phyloP scores from a whole-genome alignment of 768 basidiomycete genomes.

The Suillus subaureus region DNA sequence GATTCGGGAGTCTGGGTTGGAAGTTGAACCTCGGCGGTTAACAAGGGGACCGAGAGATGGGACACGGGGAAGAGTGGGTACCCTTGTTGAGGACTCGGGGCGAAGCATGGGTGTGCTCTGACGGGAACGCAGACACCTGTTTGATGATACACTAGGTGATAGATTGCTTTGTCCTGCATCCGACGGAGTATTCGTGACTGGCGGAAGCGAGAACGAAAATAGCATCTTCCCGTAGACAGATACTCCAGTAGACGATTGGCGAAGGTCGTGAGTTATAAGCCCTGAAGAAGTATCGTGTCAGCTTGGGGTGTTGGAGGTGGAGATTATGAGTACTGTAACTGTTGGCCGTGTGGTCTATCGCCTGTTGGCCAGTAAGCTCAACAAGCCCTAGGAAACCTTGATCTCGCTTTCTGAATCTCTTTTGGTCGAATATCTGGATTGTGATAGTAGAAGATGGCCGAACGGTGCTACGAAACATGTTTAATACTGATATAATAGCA shows the following conservation, averaged over 20 bases:
- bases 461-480: conserved; percentile 51
- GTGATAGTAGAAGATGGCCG: conserved; percentile 73
- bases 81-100: conserved; percentile 20
- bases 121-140: conserved; percentile 16
- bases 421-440: conserved; percentile 90
- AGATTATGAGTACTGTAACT: conserved; percentile 42
- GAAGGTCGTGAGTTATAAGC: conserved; percentile 68
- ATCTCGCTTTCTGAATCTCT: conserved; percentile 85
- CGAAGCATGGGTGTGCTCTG: conserved; percentile 29
- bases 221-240: conserved; percentile 84
- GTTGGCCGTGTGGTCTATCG: conserved; percentile 48
- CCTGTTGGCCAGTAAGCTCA: conserved; percentile 57
- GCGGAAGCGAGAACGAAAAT: conserved; percentile 56
- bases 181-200: conserved; percentile 35
- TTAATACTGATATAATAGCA: conserved; percentile 9
- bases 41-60: conserved; percentile 17
- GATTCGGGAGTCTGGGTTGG: conserved; percentile 10
- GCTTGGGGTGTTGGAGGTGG: background rate
- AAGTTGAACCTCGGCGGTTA: background rate
- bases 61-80: conserved; percentile 20
- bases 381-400: conserved; percentile 73
- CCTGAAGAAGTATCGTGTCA: conserved; percentile 40
- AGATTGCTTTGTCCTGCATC: conserved; percentile 19
- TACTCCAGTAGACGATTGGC: conserved; percentile 25
- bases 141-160: conserved; percentile 18